Evolutionary conservation across 768 basidiomycete species (phyloP), one percentile per base, ranked within the genome.

Genomic region (Pseudohyphozyma bogoriensis): DNA sequence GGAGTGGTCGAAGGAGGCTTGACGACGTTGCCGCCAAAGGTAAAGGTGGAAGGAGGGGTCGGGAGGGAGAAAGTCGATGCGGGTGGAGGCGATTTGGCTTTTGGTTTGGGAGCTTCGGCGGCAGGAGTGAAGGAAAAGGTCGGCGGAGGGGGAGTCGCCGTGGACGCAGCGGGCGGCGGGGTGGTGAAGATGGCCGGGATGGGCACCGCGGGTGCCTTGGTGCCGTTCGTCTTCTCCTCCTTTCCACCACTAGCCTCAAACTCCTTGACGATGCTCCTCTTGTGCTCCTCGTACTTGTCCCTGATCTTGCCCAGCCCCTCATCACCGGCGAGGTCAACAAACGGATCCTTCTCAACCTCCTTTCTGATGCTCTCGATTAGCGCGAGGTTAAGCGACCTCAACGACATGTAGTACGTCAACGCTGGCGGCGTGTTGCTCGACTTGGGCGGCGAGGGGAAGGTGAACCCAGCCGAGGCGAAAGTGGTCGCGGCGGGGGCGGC

Each of bases 361-460:
- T 51, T 51, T 10, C 40, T 8, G 28, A 66, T 55, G 3, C 53
- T 49, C 16, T 60, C 65, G 49, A 60, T 15, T 26, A 63, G 54
- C 1, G 65, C 51, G 37, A 63, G 35, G 59, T 66, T 66, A 39
- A 66, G 59, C 2, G 56, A 61, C 15, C 65, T 55, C 1, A 63
- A 54, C 13, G 65, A 45, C 22, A 58, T 49, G 59, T 52, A 66
- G 59, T 66, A 66, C 28, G 50, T 51, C 37, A 55, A 57, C 16
- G 46, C 39, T 32, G 58, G 26, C 1, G 51, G n/a, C 15, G 59
- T 46, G 5, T 36, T 22, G 0, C 36, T 24, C 24, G 56, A n/a
- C 32, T 35, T 39, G 2, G 46, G 1, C 9, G 33, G n/a, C 4
- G 44, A 22, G 45, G 46, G n/a, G 45, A 59, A 59, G 10, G 42